Base-by-base conservation (phyloP, 331 rosid species). In the Stylosanthes scabra region DNA sequence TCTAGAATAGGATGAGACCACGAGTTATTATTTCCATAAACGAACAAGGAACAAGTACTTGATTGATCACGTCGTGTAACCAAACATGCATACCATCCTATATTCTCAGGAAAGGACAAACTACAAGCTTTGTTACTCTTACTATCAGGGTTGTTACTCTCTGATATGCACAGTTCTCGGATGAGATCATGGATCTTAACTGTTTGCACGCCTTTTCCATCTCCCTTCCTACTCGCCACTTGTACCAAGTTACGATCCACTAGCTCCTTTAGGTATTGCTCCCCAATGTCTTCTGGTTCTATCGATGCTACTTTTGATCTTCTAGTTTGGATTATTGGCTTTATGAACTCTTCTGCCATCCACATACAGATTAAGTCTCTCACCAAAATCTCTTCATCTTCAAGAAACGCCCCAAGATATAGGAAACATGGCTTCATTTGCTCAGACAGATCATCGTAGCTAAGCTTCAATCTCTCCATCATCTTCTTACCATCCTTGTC, bases 221-320 rank as follows among this genome's bases (percentile, higher is more conserved):
- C 77, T 6, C 13, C 11, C 49, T 80, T 64, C 63, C 13, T 42
- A 8, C n/a, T 16, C 1, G 9, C 72, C 15, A 75, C 86, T n/a
- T 79, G 83, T 54, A 83, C 25, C 83, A 83, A 70, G 58, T 47
- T 59, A 25, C 74, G 65, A 4, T 60, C 1, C 0, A 81, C 10
- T 2, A 81, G 58, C 66, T 79, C 72, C 0, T 61, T 1, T 14
- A 82, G 69, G 77, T 69, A 74, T 0, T 47, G 20, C 12, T 78
- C 71, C 12, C 13, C 71, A 47, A 66, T 54, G 27, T 28, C 59
- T 6, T 66, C 71, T 11, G 8, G 54, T 9, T 42, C 2, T n/a
- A n/a, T n/a, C n/a, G n/a, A n/a, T n/a, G n/a, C 29, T 3, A 2
- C n/a, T n/a, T n/a, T 12, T 8, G 39, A 2, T 45, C n/a, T n/a